Evolutionary conservation across 2,329 filamentous ascomycete genomes (phyloP), one percentile per base, ranked within the genome.

Genomic region (Curvularia sp.): DNA sequence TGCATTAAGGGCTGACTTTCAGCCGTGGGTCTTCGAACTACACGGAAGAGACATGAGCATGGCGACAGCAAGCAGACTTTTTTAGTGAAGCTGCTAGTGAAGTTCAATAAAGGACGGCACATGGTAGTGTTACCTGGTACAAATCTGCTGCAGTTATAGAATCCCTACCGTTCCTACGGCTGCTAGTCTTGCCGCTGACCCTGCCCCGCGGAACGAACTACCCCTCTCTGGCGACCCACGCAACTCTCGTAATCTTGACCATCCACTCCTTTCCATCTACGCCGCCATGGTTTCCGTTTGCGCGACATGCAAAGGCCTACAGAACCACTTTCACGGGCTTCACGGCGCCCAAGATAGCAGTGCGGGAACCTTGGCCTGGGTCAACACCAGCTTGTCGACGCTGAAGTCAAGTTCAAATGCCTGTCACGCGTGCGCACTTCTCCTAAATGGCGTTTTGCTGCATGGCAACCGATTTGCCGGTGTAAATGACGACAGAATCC

Each of bases 271-370:
- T 41, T 9, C 28, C 51, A 52, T 51, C 43, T 30, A 42, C 52
- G 47, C 30, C 61, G 59, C 61, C 31, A 74, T 74, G 70, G 70
- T 68, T n/a, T 68, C 67, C 52, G 63, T 70, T 30, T 75, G 73
- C 63, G 63, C 64, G 26, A 73, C 69, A 55, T 76, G 73, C 62
- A 71, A 71, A 68, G 68, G 72, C 53, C 60, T 76, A 57, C 73
- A 76, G 53, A 74, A 69, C 55, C 65, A 73, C 47, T 64, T 68
- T 28, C 64, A 63, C 30, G 50, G 61, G n/a, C 52, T 65, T 30
- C 65, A 68, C 33, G 58, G 53, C 30, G 22, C 47, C 20, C 63
- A 64, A 53, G 62, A 65, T 38, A 54, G 59, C 7, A 62, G 67
- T 5, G 38, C 63, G 20, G 62, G 48, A 22, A 58, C 64, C 8